These are phyloP conservation scores for Agrocybe pediades DNA, from an alignment of 768 basidiomycete genomes.

Conservation along the genomic window DNA sequence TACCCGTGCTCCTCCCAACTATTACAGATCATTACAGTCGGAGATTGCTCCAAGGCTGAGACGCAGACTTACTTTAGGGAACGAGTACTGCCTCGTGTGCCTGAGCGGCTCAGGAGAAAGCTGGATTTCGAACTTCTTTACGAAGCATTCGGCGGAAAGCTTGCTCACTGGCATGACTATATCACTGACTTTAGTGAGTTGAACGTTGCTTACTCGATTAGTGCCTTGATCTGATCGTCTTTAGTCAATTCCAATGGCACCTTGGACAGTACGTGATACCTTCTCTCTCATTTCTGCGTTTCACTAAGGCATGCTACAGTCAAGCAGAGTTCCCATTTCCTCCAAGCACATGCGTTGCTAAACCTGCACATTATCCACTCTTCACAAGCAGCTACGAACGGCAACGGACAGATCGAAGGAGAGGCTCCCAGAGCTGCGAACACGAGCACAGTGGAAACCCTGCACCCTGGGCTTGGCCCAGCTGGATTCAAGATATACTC, in stretches of 20 bases:
- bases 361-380: slow-evolving; percentile 90
- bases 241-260: slow-evolving; percentile 76
- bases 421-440: slow-evolving; percentile 30
- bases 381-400: slow-evolving; percentile 52
- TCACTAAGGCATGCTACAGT: slow-evolving; percentile 43
- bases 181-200: slow-evolving; percentile 69
- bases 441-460: slow-evolving; percentile 44
- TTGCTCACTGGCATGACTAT: slow-evolving; percentile 84
- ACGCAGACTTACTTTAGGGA: slow-evolving; percentile 68
- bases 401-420: slow-evolving; percentile 22
- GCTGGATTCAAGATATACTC: slow-evolving; percentile 67
- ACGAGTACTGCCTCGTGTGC: slow-evolving; percentile 66
- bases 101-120: slow-evolving; percentile 52
- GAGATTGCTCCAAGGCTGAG: slow-evolving; percentile 77
- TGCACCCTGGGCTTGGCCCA: slow-evolving; percentile 60
- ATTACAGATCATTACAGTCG: slow-evolving; percentile 70
- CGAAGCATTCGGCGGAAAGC: slow-evolving; percentile 81
- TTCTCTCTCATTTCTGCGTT: background rate
- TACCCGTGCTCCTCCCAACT: background rate
- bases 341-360: slow-evolving; percentile 81
- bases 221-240: background rate
- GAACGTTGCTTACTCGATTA: background rate
- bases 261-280: slow-evolving; percentile 56
- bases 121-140: slow-evolving; percentile 75
- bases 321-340: slow-evolving; percentile 79